phyloP scores from a whole-genome alignment of 2,329 filamentous ascomycete genomes.

The Scedosporium boydii region DNA sequence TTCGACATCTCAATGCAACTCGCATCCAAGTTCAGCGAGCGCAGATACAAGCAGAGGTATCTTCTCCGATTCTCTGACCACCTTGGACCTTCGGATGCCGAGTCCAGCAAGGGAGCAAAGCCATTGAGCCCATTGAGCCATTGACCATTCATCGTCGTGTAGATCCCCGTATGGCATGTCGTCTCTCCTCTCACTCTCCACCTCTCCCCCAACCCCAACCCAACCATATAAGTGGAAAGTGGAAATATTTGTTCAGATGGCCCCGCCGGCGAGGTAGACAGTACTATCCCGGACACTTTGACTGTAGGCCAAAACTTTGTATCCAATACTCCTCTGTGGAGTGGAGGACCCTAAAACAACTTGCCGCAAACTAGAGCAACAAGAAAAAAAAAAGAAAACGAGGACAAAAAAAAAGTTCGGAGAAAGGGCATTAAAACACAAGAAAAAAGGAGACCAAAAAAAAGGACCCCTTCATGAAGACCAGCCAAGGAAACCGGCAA shows the following conservation, averaged over 20 bases:
- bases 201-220: not conserved
- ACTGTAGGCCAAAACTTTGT: not conserved
- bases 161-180: too few relatives aligned
- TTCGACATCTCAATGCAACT: too few relatives aligned
- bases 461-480: not conserved
- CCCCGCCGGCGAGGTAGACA: not conserved
- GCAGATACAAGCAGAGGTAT: too few relatives aligned
- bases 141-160: too few relatives aligned
- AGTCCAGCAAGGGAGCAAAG: too few relatives aligned
- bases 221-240: not conserved
- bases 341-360: not conserved
- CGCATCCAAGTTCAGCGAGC: too few relatives aligned
- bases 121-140: too few relatives aligned
- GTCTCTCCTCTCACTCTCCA: too few relatives aligned
- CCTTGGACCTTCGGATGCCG: too few relatives aligned
- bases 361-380: not conserved
- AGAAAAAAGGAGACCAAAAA: not conserved
- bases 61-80: too few relatives aligned
- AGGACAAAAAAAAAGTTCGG: not conserved
- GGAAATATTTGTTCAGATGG: not conserved
- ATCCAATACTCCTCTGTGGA: not conserved
- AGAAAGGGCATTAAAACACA: not conserved
- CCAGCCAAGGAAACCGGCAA: not conserved
- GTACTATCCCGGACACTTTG: not conserved
- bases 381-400: not conserved